Evolutionary conservation across 129 eudicot genomes (phyloP), one percentile per base, ranked within the genome.

Genomic region (Deinandra increscens): DNA sequence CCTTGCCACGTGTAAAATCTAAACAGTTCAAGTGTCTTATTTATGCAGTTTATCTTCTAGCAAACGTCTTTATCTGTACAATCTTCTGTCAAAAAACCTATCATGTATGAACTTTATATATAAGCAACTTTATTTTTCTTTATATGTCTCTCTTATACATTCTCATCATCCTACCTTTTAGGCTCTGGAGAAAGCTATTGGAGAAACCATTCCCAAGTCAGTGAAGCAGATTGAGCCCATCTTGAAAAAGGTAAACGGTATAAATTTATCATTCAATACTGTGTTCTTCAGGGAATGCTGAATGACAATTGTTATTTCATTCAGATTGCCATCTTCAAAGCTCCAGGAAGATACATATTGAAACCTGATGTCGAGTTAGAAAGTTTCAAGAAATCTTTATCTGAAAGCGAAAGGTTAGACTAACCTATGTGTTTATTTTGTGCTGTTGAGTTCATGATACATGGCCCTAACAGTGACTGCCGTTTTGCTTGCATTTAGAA

Each of bases 341-440:
- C 96, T 76, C 83, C 94, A 7, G 99, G 97, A 74, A 90, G 81
- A 84, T 94, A 94, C 77, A 36, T 85, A 72, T 73, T 94, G 82
- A 94, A 85, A 74, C 80, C 88, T 6, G 94, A 78, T 76, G 77
- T 73, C 20, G 96, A 90, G 60, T 68, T 74, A 79, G 96, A 84
- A 72, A 72, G 73, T 80, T 68, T 50, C 41, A 89, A 81, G 82
- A 85, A 83, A 75, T 76, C 80, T 50, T 59, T 64, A 9, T 60
- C 84, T 7, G 85, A 82, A 75, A 81, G 78, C 79, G 88, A 84
- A 89, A 89, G 99, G 99, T 93, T 26, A 58, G 37, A 58, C 64
- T 4, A 26, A 14, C 9, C 29, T 26, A 4, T n/a, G 29, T 29
- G 49, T 13, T 44, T 14, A 31, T 33, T 9, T 26, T 58, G 34